phyloP scores from a whole-genome alignment of 352 stramenopile genomes.

The Phytophthora meadii region DNA sequence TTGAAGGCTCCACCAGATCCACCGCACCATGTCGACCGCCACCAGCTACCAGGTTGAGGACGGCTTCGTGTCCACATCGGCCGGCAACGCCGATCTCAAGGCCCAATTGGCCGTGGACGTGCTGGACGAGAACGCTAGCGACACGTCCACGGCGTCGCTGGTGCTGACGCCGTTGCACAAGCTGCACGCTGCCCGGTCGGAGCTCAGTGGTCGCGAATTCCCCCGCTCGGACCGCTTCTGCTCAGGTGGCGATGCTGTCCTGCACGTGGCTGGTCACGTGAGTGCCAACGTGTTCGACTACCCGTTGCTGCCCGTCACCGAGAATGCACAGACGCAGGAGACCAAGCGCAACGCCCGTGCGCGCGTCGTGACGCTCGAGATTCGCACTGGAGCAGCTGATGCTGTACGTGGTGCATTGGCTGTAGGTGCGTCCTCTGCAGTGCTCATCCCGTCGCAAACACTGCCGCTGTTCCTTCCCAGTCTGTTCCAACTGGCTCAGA shows the following conservation, averaged over 20 bases:
- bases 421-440: slow-evolving; percentile 53
- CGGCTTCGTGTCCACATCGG: slow-evolving; percentile 21
- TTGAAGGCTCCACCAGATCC: slow-evolving; percentile 4
- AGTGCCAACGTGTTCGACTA: slow-evolving; percentile 76
- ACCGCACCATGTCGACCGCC: slow-evolving; percentile 17
- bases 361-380: slow-evolving; percentile 70
- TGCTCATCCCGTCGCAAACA: slow-evolving; percentile 73
- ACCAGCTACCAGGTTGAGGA: slow-evolving; percentile 46
- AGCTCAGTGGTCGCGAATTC: slow-evolving; percentile 46
- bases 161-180: slow-evolving; percentile 20
- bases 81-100: slow-evolving; percentile 5
- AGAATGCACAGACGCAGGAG: slow-evolving; percentile 15
- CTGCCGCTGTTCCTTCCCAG: slow-evolving; percentile 79
- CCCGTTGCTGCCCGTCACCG: slow-evolving; percentile 43
- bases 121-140: slow-evolving; percentile 35
- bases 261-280: slow-evolving; percentile 62
- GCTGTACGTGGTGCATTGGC: slow-evolving; percentile 69
- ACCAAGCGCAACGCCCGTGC: slow-evolving; percentile 38
- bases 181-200: slow-evolving; percentile 7
- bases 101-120: slow-evolving; percentile 23
- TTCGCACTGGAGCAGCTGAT: slow-evolving; percentile 58
- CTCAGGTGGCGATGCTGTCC: slow-evolving; percentile 62
- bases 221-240: slow-evolving; percentile 54
- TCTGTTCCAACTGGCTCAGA: slow-evolving; percentile 67
- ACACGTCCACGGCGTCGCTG: slow-evolving; percentile 40